These are phyloP conservation scores for Endoconidiophora laricicola DNA, from an alignment of 2,329 filamentous ascomycete species.

Conservation along the genomic window DNA sequence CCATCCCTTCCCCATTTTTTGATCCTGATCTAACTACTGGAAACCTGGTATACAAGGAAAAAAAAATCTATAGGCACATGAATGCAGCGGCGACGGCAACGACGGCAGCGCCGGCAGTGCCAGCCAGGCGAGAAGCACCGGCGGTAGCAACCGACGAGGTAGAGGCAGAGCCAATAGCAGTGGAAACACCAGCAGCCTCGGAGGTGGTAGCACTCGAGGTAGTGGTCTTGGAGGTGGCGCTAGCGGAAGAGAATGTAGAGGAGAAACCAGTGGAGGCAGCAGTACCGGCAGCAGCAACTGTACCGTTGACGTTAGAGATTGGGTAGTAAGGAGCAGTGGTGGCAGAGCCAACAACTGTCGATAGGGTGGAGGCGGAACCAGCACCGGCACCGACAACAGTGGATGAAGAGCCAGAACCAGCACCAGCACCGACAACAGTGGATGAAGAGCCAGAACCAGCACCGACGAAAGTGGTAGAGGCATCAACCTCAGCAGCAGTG, in stretches of 20 bases:
- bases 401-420: neutral
- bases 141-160: slow-evolving; percentile 7
- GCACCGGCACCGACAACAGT: neutral
- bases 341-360: slow-evolving; percentile 1
- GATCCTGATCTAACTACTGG: neutral
- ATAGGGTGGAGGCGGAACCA: neutral
- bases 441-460: neutral
- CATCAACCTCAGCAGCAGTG: neutral
- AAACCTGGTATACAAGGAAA: neutral
- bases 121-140: slow-evolving; percentile 9
- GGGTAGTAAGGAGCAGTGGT: slow-evolving; percentile 1
- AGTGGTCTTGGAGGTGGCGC: neutral
- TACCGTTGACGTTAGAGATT: neutral
- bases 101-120: slow-evolving; percentile 9
- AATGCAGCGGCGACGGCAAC: slow-evolving; percentile 11
- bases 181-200: neutral
- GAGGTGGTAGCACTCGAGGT: slow-evolving; percentile 1
- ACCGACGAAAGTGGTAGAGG: neutral
- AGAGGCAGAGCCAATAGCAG: neutral
- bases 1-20: neutral
- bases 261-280: neutral
- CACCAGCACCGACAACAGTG: neutral
- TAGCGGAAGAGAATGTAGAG: neutral
- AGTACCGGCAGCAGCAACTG: neutral
- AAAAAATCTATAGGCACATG: slow-evolving; percentile 10